Conservation (phyloP, 306 rosid genomes). For the Rosa chinensis region DNA sequence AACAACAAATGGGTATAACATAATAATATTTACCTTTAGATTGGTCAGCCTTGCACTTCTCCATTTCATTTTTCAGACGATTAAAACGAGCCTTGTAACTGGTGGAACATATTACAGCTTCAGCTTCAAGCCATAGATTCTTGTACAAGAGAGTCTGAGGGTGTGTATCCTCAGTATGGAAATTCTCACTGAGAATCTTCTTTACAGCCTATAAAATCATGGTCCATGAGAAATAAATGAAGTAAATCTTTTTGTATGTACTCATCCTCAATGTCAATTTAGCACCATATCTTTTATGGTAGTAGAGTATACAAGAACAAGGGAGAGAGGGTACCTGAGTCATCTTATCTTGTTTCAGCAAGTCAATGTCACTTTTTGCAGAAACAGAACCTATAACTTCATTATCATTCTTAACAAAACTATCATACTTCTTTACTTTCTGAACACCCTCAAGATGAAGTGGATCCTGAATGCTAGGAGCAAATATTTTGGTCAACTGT, state of each 20-base stretch:
- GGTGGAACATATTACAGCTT: conserved; percentile 78
- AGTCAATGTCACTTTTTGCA: conserved; percentile 37
- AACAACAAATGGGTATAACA: not conserved
- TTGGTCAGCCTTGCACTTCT: conserved; percentile 34
- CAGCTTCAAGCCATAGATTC: conserved; percentile 96
- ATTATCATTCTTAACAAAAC: conserved; percentile 30
- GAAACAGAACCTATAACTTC: conserved; percentile 32
- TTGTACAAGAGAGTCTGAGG: conserved; percentile 62
- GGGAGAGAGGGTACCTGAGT: conserved; percentile 51
- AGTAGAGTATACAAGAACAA: conserved; percentile 15
- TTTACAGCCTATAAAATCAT: conserved; percentile 62
- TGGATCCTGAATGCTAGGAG: conserved; percentile 30
- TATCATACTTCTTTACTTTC: conserved; percentile 27
- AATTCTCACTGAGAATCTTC: conserved; percentile 69
- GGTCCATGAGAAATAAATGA: conserved; percentile 11
- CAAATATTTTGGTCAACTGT: conserved; percentile 31
- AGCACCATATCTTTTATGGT: not conserved
- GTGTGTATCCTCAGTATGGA: conserved; percentile 47
- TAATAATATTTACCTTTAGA: conserved; percentile 50
- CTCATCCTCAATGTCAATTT: conserved; percentile 8
- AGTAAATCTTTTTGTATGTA: conserved; percentile 9
- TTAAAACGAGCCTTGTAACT: conserved; percentile 68
- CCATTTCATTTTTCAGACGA: conserved; percentile 73
- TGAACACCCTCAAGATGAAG: conserved; percentile 34
- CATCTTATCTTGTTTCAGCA: conserved; percentile 55